A percentile compares a stretch with the other conserved stretches of the same genome.
These are phyloP conservation scores for Eucalyptus melliodora DNA, from an alignment of 345 rosid genomes.

Conservation along the genomic window DNA sequence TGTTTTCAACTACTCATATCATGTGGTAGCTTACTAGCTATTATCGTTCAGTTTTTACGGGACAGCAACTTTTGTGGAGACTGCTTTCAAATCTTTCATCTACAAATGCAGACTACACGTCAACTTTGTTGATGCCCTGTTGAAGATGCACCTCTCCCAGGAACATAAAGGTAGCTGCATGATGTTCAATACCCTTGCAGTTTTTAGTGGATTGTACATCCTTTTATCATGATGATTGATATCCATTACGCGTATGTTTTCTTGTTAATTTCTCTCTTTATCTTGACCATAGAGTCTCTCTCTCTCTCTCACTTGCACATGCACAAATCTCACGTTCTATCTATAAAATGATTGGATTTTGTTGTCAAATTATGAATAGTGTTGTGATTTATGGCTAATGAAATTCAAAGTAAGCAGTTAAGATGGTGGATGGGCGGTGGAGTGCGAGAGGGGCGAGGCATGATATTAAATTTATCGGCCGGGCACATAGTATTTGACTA, in stretches of 20 bases:
- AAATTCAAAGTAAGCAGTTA: neutral
- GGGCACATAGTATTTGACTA: neutral
- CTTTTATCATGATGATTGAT: neutral
- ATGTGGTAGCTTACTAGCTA: neutral
- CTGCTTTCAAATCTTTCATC: neutral
- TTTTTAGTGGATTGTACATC: neutral
- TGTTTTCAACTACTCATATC: neutral
- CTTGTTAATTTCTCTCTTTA: neutral
- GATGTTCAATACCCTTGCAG: neutral
- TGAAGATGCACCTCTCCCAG: neutral
- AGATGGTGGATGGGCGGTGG: neutral
- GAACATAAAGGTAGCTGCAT: neutral
- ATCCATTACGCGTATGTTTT: neutral
- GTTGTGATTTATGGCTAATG: neutral
- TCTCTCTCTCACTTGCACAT: neutral
- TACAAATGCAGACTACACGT: neutral
- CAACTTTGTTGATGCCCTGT: neutral
- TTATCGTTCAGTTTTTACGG: neutral
- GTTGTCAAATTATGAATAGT: neutral
- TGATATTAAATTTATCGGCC: neutral
- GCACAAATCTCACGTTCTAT: neutral
- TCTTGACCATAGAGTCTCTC: neutral
- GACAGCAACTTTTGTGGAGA: neutral
- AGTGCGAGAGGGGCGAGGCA: neutral
- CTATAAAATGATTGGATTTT: neutral